These are phyloP conservation scores for Rutidosis leptorrhynchoides DNA, from an alignment of 129 eudicot species.

Conservation along the genomic window DNA sequence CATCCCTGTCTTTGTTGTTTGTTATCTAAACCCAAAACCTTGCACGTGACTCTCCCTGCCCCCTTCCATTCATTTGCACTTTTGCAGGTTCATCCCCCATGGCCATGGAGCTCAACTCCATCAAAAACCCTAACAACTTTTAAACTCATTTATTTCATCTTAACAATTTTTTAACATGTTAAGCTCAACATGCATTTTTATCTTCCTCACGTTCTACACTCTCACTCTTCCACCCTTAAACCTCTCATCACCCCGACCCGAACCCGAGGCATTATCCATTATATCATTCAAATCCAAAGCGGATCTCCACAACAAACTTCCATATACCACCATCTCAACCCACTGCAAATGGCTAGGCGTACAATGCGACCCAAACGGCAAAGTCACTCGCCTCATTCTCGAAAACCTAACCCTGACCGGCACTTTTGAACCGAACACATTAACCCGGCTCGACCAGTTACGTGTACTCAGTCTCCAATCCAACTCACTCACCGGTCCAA, in stretches of 20 bases:
- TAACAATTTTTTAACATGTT: not conserved
- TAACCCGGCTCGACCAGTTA: conserved; percentile 61
- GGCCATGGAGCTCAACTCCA: not conserved
- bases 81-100: conserved; percentile 9
- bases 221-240: conserved; percentile 10
- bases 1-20: not conserved
- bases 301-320: conserved; percentile 47
- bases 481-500: conserved; percentile 78
- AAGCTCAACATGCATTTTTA: not conserved
- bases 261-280: conserved; percentile 47
- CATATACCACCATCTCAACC: conserved; percentile 31
- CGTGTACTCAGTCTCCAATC: conserved; percentile 71
- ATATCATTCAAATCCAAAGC: conserved; percentile 72
- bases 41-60: conserved; percentile 27
- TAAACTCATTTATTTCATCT: not conserved
- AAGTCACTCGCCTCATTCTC: conserved; percentile 46
- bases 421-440: conserved; percentile 44
- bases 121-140: not conserved
- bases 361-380: conserved; percentile 41
- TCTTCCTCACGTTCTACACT: conserved; percentile 12
- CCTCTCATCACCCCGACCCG: conserved; percentile 11
- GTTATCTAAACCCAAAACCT: conserved; percentile 21
- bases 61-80: not conserved
- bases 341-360: conserved; percentile 82
- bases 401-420: conserved; percentile 52